phyloP scores from a whole-genome alignment of 2,329 filamentous ascomycete species.

The Orbilia brochopaga region DNA sequence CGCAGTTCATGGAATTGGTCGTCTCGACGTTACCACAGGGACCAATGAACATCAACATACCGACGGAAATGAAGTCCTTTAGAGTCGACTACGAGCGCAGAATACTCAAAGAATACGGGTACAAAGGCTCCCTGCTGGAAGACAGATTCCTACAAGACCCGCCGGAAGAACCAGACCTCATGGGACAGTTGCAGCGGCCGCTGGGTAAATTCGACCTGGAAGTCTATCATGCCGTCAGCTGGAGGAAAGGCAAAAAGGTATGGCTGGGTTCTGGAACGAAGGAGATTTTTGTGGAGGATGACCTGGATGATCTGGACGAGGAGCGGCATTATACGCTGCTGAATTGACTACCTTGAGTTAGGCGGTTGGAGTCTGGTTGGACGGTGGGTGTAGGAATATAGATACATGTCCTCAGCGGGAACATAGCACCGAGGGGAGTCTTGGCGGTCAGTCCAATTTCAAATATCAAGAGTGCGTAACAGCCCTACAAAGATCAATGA shows the following conservation, averaged over 20 bases:
- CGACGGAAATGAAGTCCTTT: conserved; percentile 21
- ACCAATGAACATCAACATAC: conserved; percentile 12
- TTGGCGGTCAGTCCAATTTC: too few species aligned
- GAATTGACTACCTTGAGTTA: too few species aligned
- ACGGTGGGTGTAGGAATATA: background rate
- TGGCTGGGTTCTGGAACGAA: conserved; percentile 26
- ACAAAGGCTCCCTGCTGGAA: conserved; percentile 12
- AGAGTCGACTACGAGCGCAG: conserved; percentile 23
- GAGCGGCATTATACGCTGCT: background rate
- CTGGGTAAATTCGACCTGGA: conserved; percentile 19
- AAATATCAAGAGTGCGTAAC: too few species aligned
- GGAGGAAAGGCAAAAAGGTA: conserved; percentile 19
- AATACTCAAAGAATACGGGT: conserved; percentile 19
- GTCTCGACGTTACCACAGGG: conserved; percentile 20
- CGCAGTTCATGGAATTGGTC: conserved; percentile 19
- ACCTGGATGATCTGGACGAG: background rate
- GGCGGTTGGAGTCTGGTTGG: background rate
- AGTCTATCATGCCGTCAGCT: conserved; percentile 8
- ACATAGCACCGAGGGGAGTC: too few species aligned
- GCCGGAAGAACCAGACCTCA: background rate
- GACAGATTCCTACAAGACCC: conserved; percentile 20
- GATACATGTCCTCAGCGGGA: too few species aligned
- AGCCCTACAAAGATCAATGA: too few species aligned
- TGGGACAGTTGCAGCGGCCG: background rate
- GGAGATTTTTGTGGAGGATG: background rate